These are phyloP conservation scores for Citrus glauca DNA, from an alignment of 345 rosid genomes.

Conservation along the genomic window DNA sequence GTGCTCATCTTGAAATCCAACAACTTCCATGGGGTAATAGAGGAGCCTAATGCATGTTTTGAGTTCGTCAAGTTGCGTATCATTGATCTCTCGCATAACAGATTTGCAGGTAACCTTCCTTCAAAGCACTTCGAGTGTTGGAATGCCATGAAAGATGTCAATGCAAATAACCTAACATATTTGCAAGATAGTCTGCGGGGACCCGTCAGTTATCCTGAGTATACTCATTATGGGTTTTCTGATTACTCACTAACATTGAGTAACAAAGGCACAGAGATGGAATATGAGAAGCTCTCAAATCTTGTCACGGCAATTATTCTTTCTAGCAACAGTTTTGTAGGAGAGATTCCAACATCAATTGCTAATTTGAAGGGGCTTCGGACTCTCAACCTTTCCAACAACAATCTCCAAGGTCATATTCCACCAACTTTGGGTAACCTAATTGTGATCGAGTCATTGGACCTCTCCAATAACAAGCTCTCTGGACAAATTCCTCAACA, in stretches of 20 bases:
- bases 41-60: background rate
- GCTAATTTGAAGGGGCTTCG: background rate
- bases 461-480: background rate
- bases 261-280: background rate
- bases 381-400: background rate
- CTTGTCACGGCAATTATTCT: background rate
- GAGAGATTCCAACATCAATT: constrained; percentile 1
- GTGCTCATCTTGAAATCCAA: constrained; percentile 7
- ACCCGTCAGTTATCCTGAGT: fast-evolving
- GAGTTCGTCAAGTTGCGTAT: constrained; percentile 3
- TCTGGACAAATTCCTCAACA: background rate
- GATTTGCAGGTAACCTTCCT: constrained; percentile 11
- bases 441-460: background rate
- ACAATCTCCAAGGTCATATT: background rate
- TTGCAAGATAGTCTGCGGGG: background rate
- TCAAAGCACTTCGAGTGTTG: constrained; percentile 8
- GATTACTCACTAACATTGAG: background rate
- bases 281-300: background rate
- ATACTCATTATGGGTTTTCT: background rate
- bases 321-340: background rate
- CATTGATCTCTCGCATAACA: constrained; percentile 19
- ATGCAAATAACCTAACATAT: background rate
- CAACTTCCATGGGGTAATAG: background rate
- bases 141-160: constrained; percentile 20
- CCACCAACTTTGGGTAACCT: background rate